These are phyloP conservation scores for Limonium bicolor DNA, from an alignment of 148 eudicot genomes.

Conservation along the genomic window DNA sequence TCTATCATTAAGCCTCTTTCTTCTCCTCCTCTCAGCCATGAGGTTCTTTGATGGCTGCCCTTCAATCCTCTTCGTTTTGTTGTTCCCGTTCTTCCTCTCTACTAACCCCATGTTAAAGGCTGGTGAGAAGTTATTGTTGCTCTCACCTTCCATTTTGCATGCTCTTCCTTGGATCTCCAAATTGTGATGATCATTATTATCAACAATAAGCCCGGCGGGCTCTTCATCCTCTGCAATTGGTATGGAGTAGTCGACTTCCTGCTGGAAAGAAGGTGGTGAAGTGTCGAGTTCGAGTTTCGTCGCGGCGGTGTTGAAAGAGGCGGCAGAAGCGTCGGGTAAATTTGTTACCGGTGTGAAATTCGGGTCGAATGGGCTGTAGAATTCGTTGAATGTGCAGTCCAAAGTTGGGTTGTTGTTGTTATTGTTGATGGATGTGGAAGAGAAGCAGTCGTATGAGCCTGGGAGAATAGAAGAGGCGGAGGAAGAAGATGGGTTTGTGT, in stretches of 20 bases:
- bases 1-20: conserved; percentile 61
- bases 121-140: neutral
- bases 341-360: conserved; percentile 1
- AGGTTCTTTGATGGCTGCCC: conserved; percentile 76
- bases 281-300: too few relatives aligned
- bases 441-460: conserved; percentile 11
- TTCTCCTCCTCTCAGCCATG: conserved; percentile 65
- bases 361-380: conserved; percentile 3
- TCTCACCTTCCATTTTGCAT: conserved; percentile 24
- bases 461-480: neutral
- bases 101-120: conserved; percentile 17
- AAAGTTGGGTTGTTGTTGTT: conserved; percentile 10
- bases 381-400: conserved; percentile 2
- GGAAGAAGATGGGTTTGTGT: conserved; percentile 9
- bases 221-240: conserved; percentile 3
- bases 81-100: conserved; percentile 18
- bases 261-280: neutral
- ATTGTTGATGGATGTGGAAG: conserved; percentile 8
- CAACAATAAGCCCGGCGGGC: too few relatives aligned
- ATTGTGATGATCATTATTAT: conserved; percentile 1
- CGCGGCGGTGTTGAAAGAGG: neutral
- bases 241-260: neutral
- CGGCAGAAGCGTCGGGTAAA: neutral
- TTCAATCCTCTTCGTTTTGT: conserved; percentile 23
- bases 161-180: conserved; percentile 5